These are phyloP conservation scores for Polytrichum commune DNA, from an alignment of 225 moss, liverwort and hornwort species.

Conservation along the genomic window DNA sequence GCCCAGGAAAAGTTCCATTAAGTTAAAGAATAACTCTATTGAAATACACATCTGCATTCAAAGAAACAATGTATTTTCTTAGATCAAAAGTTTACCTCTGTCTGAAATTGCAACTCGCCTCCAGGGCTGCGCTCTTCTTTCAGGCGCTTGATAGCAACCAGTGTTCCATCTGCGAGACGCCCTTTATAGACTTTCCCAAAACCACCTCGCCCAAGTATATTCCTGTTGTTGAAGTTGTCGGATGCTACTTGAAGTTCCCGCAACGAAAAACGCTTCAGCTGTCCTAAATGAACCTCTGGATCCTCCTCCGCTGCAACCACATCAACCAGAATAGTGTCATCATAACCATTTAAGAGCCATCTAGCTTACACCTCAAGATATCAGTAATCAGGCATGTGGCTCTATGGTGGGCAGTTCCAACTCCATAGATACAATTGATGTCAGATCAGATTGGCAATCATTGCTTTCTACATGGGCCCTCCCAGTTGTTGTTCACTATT, in stretches of 20 bases:
- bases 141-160: conserved; percentile 90
- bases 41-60: too few species aligned
- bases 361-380: too few species aligned
- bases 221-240: conserved; percentile 86
- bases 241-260: conserved; percentile 94
- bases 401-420: too few species aligned
- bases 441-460: too few species aligned
- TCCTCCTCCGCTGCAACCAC: conserved; percentile 79
- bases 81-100: conserved; percentile 38
- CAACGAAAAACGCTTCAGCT: conserved; percentile 80
- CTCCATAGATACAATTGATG: too few species aligned
- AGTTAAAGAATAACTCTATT: too few species aligned
- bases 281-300: conserved; percentile 85
- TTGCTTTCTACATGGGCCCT: too few species aligned
- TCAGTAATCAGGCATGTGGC: too few species aligned
- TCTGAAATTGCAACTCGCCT: conserved; percentile 91
- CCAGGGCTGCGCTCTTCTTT: conserved; percentile 94
- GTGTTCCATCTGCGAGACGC: conserved; percentile 77
- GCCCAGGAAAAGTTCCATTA: too few species aligned
- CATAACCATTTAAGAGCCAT: too few species aligned
- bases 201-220: conserved; percentile 88
- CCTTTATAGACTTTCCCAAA: conserved; percentile 98
- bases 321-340: background rate
- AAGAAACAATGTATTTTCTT: too few species aligned
- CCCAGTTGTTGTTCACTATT: too few species aligned